phyloP scores from a whole-genome alignment of 2,329 filamentous ascomycete genomes.

The Venturiaceae sp. region DNA sequence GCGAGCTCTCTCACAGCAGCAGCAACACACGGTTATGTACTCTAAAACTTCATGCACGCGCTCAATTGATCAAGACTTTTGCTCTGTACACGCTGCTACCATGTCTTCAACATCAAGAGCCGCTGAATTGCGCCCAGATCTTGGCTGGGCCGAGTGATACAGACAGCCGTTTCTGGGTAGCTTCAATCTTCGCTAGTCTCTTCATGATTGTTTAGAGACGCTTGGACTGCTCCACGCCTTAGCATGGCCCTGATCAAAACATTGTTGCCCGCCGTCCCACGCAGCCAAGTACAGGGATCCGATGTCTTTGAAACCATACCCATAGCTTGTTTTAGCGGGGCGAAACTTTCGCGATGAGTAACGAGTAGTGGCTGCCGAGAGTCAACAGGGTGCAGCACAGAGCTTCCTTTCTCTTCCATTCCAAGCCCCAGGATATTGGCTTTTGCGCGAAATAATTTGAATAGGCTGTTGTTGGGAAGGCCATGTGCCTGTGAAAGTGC shows the following conservation, averaged over 20 bases:
- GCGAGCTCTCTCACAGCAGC: not conserved
- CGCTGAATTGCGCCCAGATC: constrained; percentile 6
- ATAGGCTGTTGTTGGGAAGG: not conserved
- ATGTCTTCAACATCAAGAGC: constrained; percentile 3
- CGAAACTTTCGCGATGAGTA: not conserved
- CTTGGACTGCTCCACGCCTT: not conserved
- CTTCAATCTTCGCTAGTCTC: not conserved
- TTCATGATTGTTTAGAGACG: not conserved
- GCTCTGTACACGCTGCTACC: not conserved
- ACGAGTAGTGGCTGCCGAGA: not conserved
- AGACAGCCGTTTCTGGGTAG: constrained; percentile 4
- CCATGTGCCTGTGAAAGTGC: not conserved
- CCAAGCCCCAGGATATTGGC: not conserved
- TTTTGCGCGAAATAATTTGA: not conserved
- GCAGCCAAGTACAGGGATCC: not conserved
- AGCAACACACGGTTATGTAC: not conserved
- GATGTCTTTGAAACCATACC: not conserved
- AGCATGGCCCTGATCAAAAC: not conserved
- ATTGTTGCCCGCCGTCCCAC: not conserved
- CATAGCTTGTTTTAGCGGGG: not conserved
- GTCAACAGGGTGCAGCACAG: too few species aligned
- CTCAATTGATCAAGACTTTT: not conserved
- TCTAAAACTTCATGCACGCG: not conserved
- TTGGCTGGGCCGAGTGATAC: constrained; percentile 7
- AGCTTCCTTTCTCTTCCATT: not conserved